A percentile compares a stretch with the other conserved stretches of the same genome.
phyloP scores from a whole-genome alignment of 2,329 filamentous ascomycete genomes.

The Coleophoma cylindrospora region DNA sequence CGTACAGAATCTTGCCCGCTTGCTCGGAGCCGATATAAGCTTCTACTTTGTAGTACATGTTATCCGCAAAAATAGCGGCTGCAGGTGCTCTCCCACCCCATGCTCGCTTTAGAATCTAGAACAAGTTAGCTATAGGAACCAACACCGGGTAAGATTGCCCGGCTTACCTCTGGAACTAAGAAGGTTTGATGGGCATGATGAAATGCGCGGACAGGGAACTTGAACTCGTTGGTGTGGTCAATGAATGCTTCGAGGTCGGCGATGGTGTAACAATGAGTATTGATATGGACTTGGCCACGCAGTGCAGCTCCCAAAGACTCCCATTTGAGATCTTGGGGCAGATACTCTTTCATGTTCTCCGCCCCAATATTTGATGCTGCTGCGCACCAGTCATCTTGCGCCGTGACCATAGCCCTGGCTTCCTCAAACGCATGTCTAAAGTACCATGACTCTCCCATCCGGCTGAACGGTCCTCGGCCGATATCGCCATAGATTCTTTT shows the following conservation, averaged over 20 bases:
- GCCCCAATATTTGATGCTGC: slow-evolving; percentile 45
- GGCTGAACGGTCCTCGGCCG: slow-evolving; percentile 49
- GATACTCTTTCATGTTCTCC: slow-evolving; percentile 47
- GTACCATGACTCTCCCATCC: slow-evolving; percentile 65
- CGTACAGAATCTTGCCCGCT: slow-evolving; percentile 61
- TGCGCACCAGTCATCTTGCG: slow-evolving; percentile 65
- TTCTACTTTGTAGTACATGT: slow-evolving; percentile 69
- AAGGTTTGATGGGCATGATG: slow-evolving; percentile 67
- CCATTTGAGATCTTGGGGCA: slow-evolving; percentile 59
- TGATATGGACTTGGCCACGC: slow-evolving; percentile 63
- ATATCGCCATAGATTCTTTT: slow-evolving; percentile 54
- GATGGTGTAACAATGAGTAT: slow-evolving; percentile 68
- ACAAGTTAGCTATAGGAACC: not conserved
- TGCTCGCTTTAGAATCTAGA: slow-evolving; percentile 48
- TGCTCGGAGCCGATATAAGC: slow-evolving; percentile 59
- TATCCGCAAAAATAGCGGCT: slow-evolving; percentile 64
- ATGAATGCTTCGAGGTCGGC: slow-evolving; percentile 66
- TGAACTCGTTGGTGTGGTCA: slow-evolving; percentile 67
- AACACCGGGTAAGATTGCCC: not conserved
- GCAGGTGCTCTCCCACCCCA: slow-evolving; percentile 50
- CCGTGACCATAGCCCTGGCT: slow-evolving; percentile 48
- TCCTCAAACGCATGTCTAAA: slow-evolving; percentile 65
- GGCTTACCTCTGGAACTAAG: slow-evolving; percentile 54
- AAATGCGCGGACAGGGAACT: slow-evolving; percentile 61
- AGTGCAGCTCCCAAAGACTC: slow-evolving; percentile 58